Conservation (phyloP, 176 grass and related monocot species). For the Miscanthus lutarioriparius region DNA sequence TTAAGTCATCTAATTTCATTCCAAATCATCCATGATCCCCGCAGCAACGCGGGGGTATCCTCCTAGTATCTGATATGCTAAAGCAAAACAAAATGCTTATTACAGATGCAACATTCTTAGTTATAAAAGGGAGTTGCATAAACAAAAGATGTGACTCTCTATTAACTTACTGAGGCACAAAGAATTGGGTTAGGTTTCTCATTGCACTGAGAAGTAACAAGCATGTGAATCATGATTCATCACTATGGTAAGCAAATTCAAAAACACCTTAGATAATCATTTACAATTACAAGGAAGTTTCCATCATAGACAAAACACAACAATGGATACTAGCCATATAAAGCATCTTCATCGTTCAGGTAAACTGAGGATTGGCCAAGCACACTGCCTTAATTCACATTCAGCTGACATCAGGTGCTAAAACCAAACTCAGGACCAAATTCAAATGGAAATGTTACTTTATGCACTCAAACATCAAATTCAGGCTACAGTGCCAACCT, state of each 20-base stretch:
- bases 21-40: background rate
- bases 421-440: background rate
- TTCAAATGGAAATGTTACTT: background rate
- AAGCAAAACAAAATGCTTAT: background rate
- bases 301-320: conserved; percentile 1
- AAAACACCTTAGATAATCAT: background rate
- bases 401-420: background rate
- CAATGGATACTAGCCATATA: background rate
- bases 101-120: background rate
- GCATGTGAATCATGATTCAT: background rate
- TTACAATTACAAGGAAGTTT: background rate
- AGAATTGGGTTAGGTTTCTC: background rate
- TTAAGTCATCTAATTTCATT: background rate
- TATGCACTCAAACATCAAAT: background rate
- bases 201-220: background rate
- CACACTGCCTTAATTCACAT: background rate
- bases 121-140: background rate
- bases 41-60: background rate
- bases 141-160: background rate
- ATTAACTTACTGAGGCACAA: background rate
- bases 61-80: background rate
- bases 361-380: background rate
- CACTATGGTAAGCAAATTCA: background rate
- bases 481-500: background rate
- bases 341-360: conserved; percentile 3